Evolutionary conservation across 2,329 filamentous ascomycete genomes (phyloP).

Genomic region (Seiridium unicorne): DNA sequence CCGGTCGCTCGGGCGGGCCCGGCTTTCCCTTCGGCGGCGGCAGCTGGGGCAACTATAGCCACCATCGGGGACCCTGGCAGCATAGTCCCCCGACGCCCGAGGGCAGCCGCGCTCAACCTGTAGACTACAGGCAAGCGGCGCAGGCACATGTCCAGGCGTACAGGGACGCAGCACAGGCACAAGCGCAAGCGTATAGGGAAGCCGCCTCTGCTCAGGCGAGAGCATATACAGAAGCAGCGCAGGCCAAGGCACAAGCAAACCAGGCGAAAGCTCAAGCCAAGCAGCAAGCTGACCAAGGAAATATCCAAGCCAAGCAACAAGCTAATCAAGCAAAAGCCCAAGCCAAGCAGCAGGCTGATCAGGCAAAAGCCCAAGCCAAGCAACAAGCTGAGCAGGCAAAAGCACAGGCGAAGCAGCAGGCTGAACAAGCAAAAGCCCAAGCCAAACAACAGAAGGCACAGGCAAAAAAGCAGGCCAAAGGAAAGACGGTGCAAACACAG

Average conservation of each 20-base stretch:
- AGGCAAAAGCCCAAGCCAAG: not conserved
- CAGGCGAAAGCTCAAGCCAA: not conserved
- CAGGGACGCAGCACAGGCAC: not conserved
- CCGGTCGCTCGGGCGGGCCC: conserved; percentile 7
- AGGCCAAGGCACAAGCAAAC: not conserved
- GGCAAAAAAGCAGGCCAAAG: not conserved
- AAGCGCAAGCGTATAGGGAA: not conserved
- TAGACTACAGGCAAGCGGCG: no score
- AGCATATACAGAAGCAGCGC: not conserved
- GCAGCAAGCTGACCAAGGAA: not conserved
- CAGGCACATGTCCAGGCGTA: no score
- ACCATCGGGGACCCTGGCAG: not conserved
- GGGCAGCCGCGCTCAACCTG: not conserved
- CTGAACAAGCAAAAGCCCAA: not conserved
- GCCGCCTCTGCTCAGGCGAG: not conserved
- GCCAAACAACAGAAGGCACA: not conserved
- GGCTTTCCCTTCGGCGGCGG: conserved; percentile 3
- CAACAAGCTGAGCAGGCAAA: not conserved
- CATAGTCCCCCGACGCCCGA: not conserved
- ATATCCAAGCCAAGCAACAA: not conserved
- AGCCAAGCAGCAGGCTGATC: not conserved
- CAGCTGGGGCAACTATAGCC: not conserved
- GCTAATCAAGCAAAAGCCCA: not conserved
- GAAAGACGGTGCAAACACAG: not conserved
- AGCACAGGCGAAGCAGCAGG: not conserved